Base-by-base conservation (phyloP, 495 filamentous ascomycete species). In the Neurospora sp. region DNA sequence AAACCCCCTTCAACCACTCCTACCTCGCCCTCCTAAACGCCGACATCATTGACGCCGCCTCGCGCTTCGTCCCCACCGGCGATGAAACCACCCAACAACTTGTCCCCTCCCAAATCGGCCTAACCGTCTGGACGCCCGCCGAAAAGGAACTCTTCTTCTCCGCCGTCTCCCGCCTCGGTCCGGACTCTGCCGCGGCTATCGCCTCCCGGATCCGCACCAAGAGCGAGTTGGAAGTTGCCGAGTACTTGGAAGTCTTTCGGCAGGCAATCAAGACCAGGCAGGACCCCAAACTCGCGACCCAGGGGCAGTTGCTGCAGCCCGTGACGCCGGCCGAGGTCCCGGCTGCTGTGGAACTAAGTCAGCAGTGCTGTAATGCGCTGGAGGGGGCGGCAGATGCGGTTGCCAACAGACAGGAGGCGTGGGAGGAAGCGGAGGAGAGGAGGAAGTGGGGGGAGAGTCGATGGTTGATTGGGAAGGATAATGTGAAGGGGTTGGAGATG, bases 81-180 rank as follows among this genome's bases (percentile, higher is more conserved):
- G 37, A 76, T 2, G 12, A 12, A 18, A 38, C 37, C 11, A 18
- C 44, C 9, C 53, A 65, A 9, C 27, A 27, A 35, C 73, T 86
- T 6, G 22, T 22, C 2, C 22, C 75, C n/a, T 86, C 86, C 3
- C 91, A 93, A 74, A 80, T 92, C 77, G 93, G 93, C 27, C 82
- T 87, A 22, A 88, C 90, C 11, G 70, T 80, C 16, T 98, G 95
- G 95, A 89, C 87, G 0, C 68, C 80, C 0, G 75, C 81, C 7
- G 95, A 98, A 78, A 96, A 96, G 76, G 80, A 85, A 20, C 69
- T 80, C 2, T 88, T 97, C 70, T 97, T 94, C 79, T 80, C 85
- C 7, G 83, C 86, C 1, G 79, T 97, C 14, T 83, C 86, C 3
- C 84, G 87, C 8, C 85, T 91, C 35, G 93, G 93, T 8, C 86